A percentile compares a stretch with the other conserved stretches of the same genome.
These are phyloP conservation scores for Pholiota conissans DNA, from an alignment of 768 basidiomycete species.

Conservation along the genomic window DNA sequence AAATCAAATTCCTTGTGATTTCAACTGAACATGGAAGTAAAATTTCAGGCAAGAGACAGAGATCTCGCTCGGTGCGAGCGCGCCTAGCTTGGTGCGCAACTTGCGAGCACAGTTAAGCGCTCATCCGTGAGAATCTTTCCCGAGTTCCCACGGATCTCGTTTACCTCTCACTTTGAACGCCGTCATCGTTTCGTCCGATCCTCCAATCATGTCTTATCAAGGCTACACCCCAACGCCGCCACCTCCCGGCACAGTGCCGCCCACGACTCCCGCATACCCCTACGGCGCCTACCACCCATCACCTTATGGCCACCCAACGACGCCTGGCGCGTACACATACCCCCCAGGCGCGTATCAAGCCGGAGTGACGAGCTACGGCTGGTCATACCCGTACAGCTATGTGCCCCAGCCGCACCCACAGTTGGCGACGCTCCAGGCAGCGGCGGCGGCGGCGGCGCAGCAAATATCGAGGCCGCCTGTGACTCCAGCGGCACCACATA, in stretches of 20 bases:
- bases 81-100: too few relatives aligned
- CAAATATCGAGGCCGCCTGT: constrained; percentile 22
- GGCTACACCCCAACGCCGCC: constrained; percentile 21
- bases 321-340: constrained; percentile 52
- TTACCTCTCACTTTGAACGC: background rate
- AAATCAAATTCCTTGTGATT: too few relatives aligned
- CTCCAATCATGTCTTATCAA: constrained; percentile 19
- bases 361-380: constrained; percentile 70
- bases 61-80: too few relatives aligned
- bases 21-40: too few relatives aligned
- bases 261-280: constrained; percentile 59
- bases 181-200: background rate
- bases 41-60: too few relatives aligned
- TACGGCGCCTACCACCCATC: constrained; percentile 64
- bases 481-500: constrained; percentile 18
- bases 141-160: background rate
- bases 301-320: constrained; percentile 42
- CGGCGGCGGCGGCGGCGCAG: constrained; percentile 21
- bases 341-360: constrained; percentile 55
- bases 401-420: constrained; percentile 41
- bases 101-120: too few relatives aligned
- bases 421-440: constrained; percentile 15
- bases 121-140: too few relatives aligned
- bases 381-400: constrained; percentile 73
- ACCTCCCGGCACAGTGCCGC: constrained; percentile 20